Evolutionary conservation across 257 asterid species (phyloP).

Genomic region (Solanum phureja): DNA sequence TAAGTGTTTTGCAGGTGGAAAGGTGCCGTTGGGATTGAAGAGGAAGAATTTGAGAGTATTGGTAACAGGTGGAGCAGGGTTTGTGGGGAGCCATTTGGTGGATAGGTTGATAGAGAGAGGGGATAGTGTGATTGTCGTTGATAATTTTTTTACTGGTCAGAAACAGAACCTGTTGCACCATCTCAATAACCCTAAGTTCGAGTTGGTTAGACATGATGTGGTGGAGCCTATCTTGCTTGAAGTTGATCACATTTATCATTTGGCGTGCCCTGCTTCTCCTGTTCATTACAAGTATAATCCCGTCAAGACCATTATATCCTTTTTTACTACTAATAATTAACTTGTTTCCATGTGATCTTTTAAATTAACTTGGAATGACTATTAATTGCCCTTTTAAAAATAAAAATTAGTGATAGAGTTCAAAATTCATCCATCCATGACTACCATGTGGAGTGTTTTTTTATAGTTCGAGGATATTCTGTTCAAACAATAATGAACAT

Average conservation of each 20-base stretch:
- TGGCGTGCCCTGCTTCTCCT: conserved; percentile 97
- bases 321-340: not conserved
- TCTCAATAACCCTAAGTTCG: conserved; percentile 51
- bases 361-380: no score
- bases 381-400: no score
- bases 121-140: conserved; percentile 73
- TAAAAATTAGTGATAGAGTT: no score
- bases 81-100: conserved; percentile 89
- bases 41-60: conserved; percentile 48
- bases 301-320: conserved; percentile 94
- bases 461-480: no score
- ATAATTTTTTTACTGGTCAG: conserved; percentile 72
- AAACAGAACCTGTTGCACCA: conserved; percentile 73
- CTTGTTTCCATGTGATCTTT: not conserved
- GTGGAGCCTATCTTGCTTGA: conserved; percentile 86
- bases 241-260: conserved; percentile 81
- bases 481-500: no score
- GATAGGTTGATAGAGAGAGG: conserved; percentile 73
- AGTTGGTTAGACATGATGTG: conserved; percentile 78
- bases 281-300: conserved; percentile 92
- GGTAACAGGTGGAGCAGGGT: conserved; percentile 94
- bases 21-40: conserved; percentile 58
- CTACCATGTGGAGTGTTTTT: no score
- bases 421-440: no score
- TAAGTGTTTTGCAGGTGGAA: conserved; percentile 41